Evolutionary conservation across 1,139 yeast genomes (phyloP), one percentile per base, ranked within the genome.

Genomic region (Yamadazyma taylorii): DNA sequence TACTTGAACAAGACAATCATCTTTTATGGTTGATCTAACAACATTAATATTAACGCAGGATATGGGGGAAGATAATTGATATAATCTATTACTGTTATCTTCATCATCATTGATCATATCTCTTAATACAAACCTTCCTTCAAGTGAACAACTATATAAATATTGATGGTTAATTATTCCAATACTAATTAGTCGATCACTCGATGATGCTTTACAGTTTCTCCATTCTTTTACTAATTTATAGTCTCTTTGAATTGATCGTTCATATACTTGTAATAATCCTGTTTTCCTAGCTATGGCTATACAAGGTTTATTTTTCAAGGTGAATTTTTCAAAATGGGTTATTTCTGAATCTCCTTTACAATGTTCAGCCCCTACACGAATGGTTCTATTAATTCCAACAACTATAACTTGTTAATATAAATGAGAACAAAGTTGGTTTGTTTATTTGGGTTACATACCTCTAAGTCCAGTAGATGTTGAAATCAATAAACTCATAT

Each of bases 121-220:
- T n/a, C 76, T 61, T 12, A 74, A 52, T 2, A 67, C 58, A 23
- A 74, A 56, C 37, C 61, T 60, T 6, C 81, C 81, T 8, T 64
- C 65, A 10, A 56, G 53, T 3, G 75, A 70, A 45, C 79, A 74
- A 30, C 69, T 65, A 43, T 66, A 69, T 24, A 75, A 58, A 47
- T 58, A 67, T 39, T 56, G 66, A 29, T 53, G 42, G 22, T 56
- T 51, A 27, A 63, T 38, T 11, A 63, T 45, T 1, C 65, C 69
- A 16, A 64, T 43, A 8, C 56, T 45, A 11, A 61, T 53, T 14
- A 65, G 50, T 17, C 46, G 43, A 38, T 51, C 55, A 2, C 24
- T 25, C 2, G 25, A 34, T 25, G 35, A 27, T 12, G 33, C 21
- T 3, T 38, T 32, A 37, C 61, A 48, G 45, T 65, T 65, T 44